Evolutionary conservation across 2,329 filamentous ascomycete genomes (phyloP).

Genomic region (Blastomyces emzantsi): DNA sequence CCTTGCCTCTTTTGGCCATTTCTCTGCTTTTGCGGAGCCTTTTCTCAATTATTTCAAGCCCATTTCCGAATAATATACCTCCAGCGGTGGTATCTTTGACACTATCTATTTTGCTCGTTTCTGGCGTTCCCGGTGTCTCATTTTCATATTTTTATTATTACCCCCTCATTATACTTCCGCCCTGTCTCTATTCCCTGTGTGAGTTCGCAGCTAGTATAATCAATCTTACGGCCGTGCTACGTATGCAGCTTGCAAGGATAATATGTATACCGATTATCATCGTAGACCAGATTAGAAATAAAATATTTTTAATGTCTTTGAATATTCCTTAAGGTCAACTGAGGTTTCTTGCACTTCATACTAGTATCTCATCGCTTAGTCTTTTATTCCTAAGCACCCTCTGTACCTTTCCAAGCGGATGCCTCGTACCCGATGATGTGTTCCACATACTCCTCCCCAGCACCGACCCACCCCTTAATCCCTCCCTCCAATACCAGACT

Average conservation of each 20-base stretch:
- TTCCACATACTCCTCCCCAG: slow-evolving; percentile 40
- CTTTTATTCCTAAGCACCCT: background rate
- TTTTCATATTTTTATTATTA: slow-evolving; percentile 1
- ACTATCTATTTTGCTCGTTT: background rate
- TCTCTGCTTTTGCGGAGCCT: background rate
- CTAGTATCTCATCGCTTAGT: background rate
- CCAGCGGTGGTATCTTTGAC: slow-evolving; percentile 10
- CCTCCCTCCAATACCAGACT: slow-evolving; percentile 46
- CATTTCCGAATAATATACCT: background rate
- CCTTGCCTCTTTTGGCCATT: background rate
- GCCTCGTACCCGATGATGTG: slow-evolving; percentile 43
- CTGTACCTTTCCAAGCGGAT: slow-evolving; percentile 24
- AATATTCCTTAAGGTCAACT: background rate
- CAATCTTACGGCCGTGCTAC: background rate
- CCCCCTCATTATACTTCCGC: background rate
- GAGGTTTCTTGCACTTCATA: background rate
- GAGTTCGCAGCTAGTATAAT: background rate
- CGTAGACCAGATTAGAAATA: background rate
- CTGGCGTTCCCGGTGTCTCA: background rate
- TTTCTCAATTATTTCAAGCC: background rate
- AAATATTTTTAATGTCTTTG: background rate
- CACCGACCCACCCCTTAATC: slow-evolving; percentile 47
- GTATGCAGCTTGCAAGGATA: background rate
- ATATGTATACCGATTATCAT: background rate
- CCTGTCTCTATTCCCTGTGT: background rate